Evolutionary conservation across 768 basidiomycete species (phyloP).

Genomic region (Russula compacta): DNA sequence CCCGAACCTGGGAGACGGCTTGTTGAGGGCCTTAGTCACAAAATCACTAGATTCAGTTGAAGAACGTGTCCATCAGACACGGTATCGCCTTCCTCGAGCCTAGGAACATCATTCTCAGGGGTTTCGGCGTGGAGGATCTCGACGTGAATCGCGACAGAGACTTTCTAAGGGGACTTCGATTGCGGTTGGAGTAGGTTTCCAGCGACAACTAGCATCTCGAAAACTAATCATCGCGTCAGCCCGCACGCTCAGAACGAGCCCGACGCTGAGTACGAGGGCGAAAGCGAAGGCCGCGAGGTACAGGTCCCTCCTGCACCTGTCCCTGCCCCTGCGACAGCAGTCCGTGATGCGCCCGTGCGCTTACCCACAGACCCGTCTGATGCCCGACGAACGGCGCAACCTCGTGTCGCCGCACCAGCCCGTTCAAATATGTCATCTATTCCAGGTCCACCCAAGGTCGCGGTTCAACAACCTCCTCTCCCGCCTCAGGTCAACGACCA

Average conservation of each 20-base stretch:
- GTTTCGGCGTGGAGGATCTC: constrained; percentile 54
- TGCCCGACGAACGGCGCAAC: background rate
- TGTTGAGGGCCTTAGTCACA: background rate
- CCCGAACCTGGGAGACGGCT: background rate
- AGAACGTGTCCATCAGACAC: constrained; percentile 54
- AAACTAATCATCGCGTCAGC: constrained; percentile 4
- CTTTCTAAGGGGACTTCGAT: constrained; percentile 53
- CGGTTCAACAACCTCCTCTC: background rate
- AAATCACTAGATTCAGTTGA: constrained; percentile 51
- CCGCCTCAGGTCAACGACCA: background rate
- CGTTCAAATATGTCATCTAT: background rate
- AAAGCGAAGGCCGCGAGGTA: background rate
- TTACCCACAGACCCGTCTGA: background rate
- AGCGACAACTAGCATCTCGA: background rate
- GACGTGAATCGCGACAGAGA: constrained; percentile 46
- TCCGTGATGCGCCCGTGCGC: background rate
- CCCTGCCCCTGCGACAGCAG: background rate
- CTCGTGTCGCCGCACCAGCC: background rate
- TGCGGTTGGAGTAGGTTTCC: constrained; percentile 51
- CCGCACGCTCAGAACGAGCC: constrained; percentile 4
- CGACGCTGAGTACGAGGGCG: background rate
- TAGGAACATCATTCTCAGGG: constrained; percentile 47
- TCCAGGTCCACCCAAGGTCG: background rate
- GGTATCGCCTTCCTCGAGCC: constrained; percentile 78
- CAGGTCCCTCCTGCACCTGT: background rate